phyloP scores from a whole-genome alignment of 371 early-diverging fungal species.

The Lichtheimia hyalospora region DNA sequence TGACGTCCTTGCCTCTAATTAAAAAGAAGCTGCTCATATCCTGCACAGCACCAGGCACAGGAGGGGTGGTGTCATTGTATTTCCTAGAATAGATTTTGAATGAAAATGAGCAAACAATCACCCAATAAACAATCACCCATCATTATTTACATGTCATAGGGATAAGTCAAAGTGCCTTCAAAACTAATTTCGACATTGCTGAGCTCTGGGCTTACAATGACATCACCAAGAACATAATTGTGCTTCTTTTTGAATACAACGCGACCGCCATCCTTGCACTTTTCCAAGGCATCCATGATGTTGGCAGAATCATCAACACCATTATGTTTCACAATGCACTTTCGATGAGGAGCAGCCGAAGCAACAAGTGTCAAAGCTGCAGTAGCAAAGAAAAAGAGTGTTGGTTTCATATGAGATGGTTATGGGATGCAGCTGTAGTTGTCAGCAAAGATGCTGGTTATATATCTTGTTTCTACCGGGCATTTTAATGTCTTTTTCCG shows the following conservation, averaged over 20 bases:
- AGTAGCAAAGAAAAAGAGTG: too few relatives aligned
- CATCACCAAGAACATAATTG: constrained; percentile 12
- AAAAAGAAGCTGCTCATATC: constrained; percentile 17
- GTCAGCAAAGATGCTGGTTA: too few relatives aligned
- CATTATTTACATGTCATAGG: constrained; percentile 8
- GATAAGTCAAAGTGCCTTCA: constrained; percentile 11
- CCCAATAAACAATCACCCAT: too few relatives aligned
- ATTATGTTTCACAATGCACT: constrained; percentile 13
- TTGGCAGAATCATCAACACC: constrained; percentile 14
- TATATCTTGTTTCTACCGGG: too few relatives aligned
- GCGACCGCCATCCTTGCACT: constrained; percentile 18
- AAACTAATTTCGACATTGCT: constrained; percentile 14
- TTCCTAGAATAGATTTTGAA: not conserved
- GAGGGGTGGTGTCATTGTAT: constrained; percentile 14
- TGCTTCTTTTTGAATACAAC: constrained; percentile 11
- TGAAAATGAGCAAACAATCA: too few relatives aligned
- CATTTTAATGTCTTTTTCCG: too few relatives aligned
- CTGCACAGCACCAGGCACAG: constrained; percentile 12
- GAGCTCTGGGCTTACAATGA: constrained; percentile 12
- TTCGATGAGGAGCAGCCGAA: not conserved
- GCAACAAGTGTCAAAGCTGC: not conserved
- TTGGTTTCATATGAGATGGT: too few relatives aligned
- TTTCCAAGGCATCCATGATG: constrained; percentile 17
- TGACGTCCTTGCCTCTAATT: constrained; percentile 16
- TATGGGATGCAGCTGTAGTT: too few relatives aligned